Conservation (phyloP, 805 yeast genomes). For the Kodamaea leandrae region DNA sequence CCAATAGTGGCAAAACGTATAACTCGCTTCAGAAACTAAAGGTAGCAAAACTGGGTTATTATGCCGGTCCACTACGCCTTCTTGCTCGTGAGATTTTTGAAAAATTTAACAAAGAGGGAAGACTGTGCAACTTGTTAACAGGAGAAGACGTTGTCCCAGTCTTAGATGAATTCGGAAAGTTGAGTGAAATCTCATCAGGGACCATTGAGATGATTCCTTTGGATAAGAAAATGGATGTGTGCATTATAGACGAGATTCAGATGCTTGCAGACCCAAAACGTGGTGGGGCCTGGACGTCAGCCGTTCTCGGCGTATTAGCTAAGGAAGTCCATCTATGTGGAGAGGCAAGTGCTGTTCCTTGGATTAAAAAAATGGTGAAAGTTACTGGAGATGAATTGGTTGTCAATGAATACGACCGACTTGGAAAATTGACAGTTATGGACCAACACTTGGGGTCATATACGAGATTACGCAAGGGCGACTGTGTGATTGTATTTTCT, state of each 20-base stretch:
- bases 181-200: conserved; percentile 78
- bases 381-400: conserved; percentile 79
- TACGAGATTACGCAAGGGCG: conserved; percentile 59
- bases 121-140: conserved; percentile 79
- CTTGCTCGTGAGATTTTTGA: conserved; percentile 91
- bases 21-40: conserved; percentile 71
- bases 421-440: conserved; percentile 67
- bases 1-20: conserved; percentile 94
- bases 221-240: conserved; percentile 68
- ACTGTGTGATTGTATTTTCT: conserved; percentile 86
- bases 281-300: conserved; percentile 95
- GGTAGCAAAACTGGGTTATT: conserved; percentile 70
- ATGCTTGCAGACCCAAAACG: conserved; percentile 79
- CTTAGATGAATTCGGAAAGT: conserved; percentile 63
- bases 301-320: conserved; percentile 81
- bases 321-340: conserved; percentile 91
- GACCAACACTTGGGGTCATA: conserved; percentile 31
- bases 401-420: conserved; percentile 68
- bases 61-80: conserved; percentile 91
- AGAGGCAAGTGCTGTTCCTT: conserved; percentile 76
- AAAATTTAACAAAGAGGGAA: conserved; percentile 62
- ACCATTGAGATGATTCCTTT: conserved; percentile 93
- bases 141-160: conserved; percentile 92
- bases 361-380: conserved; percentile 55
- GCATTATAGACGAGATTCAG: conserved; percentile 93